Evolutionary conservation across 768 basidiomycete species (phyloP).

Genomic region (Erythrobasidium yunnanense): DNA sequence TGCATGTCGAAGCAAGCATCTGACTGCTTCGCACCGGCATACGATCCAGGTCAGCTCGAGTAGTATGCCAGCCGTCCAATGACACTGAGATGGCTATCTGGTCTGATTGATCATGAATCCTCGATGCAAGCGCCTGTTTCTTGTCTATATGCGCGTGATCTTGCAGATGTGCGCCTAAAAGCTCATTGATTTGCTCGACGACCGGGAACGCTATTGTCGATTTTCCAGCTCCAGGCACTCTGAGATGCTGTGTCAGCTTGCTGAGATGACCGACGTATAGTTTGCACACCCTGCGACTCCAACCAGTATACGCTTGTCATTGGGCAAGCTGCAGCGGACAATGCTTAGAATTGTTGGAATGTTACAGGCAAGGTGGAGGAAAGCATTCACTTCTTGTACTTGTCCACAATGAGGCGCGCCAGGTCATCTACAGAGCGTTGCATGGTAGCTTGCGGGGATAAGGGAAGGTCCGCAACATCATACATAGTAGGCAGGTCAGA

Average conservation of each 20-base stretch:
- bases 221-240: slow-evolving; percentile 80
- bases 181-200: slow-evolving; percentile 49
- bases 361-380: background rate
- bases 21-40: slow-evolving; percentile 52
- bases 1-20: background rate
- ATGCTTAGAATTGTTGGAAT: background rate
- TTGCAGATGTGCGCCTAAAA: slow-evolving; percentile 39
- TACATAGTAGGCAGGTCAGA: no score
- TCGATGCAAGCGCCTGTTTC: slow-evolving; percentile 17
- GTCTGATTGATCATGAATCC: background rate
- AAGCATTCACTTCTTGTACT: background rate
- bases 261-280: background rate
- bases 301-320: slow-evolving; percentile 22
- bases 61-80: slow-evolving; percentile 85
- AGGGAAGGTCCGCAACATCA: no score
- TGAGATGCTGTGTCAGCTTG: background rate
- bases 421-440: background rate
- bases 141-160: slow-evolving; percentile 20
- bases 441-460: no score
- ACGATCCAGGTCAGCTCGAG: slow-evolving; percentile 62
- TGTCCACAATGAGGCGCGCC: background rate
- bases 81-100: slow-evolving; percentile 57
- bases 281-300: slow-evolving; percentile 27
- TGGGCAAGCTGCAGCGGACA: background rate
- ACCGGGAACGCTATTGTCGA: slow-evolving; percentile 60